These are phyloP conservation scores for Cardamine chenopodiifolia DNA, from an alignment of 345 rosid genomes.

Conservation along the genomic window DNA sequence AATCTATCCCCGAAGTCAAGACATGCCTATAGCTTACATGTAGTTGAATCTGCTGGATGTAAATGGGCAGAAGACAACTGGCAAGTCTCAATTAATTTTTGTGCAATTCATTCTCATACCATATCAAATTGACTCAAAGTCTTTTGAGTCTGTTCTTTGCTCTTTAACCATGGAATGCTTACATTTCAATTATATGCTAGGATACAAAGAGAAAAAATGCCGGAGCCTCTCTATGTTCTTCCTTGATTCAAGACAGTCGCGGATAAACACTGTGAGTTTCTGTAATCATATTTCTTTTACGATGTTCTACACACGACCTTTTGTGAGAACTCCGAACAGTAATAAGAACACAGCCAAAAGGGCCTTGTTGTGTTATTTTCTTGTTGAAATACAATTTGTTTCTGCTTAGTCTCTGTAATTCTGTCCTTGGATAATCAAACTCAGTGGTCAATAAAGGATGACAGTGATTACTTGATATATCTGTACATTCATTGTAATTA, in stretches of 20 bases:
- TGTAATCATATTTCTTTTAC: conserved; percentile 9
- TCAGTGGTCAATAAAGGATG: conserved; percentile 21
- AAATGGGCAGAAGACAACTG: conserved; percentile 88
- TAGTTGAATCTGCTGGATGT: conserved; percentile 88
- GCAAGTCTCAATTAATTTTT: conserved; percentile 41
- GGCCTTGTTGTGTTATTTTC: conserved; percentile 7
- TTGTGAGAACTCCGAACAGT: conserved; percentile 7
- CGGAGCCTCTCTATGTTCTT: conserved; percentile 68
- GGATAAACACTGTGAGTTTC: not conserved
- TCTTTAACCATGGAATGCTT: conserved; percentile 1
- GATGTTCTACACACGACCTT: not conserved
- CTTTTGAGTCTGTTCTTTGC: not conserved
- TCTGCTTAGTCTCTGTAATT: conserved; percentile 23
- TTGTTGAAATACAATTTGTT: conserved; percentile 23
- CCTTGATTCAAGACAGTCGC: conserved; percentile 46
- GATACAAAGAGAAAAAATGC: conserved; percentile 75
- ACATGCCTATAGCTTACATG: conserved; percentile 95
- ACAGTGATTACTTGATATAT: conserved; percentile 14
- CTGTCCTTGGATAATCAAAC: conserved; percentile 13
- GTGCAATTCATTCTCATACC: not conserved
- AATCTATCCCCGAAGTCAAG: conserved; percentile 77
- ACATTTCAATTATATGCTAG: conserved; percentile 44
- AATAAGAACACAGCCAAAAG: conserved; percentile 14
- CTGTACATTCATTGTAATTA: conserved; percentile 1
- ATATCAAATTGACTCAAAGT: not conserved